Base-by-base conservation (phyloP, 2,329 filamentous ascomycete species). In the Xylaria sp. region DNA sequence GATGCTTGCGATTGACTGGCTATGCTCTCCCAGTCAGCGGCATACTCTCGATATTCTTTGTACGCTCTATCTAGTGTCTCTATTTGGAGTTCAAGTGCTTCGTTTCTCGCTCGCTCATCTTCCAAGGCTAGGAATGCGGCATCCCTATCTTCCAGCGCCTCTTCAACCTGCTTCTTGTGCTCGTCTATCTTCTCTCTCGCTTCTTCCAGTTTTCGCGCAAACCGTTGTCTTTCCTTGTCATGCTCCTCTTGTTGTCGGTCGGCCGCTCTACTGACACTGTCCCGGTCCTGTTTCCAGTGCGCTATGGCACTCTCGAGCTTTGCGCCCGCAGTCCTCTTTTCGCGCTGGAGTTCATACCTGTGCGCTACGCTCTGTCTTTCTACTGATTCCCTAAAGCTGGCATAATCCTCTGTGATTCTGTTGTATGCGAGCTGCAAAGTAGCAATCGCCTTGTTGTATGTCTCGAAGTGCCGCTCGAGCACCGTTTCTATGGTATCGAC, bases 151-250 rank as follows among this genome's bases (percentile, higher is more conserved):
- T 61, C 32, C 23, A n/a, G 13, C 4, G 25, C 23, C 1, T 46
- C 8, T 18, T 1, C 9, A 15, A 37, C 9, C 3, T 50, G 37
- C 44, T 55, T 58, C 46, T 54, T 66, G 20, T 57, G 48, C 41
- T 55, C 23, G 1, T 61, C 55, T 20, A 41, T 56, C 32, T 70
- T 28, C 0, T 15, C 34, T 50, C 46, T 48, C 4, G 37, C 9
- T 46, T 70, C 13, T n/a, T 25, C 5, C n/a, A 39, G 65, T 15
- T 41, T 23, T 20, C 50, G 13, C 7, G 68, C 55, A 12, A 70
- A 13, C 3, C 48, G 28, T 2, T 34, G 9, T 12, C 32, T 54
- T 20, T 67, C 41, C 28, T 63, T 37, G 9, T 62, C 50, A 23
- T 57, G 10, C 13, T 46, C 52, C 12, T 12, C 37, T 37, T 32